Evolutionary conservation across 2,329 filamentous ascomycete genomes (phyloP), one percentile per base, ranked within the genome.

Genomic region (Cladosporium colombiae): DNA sequence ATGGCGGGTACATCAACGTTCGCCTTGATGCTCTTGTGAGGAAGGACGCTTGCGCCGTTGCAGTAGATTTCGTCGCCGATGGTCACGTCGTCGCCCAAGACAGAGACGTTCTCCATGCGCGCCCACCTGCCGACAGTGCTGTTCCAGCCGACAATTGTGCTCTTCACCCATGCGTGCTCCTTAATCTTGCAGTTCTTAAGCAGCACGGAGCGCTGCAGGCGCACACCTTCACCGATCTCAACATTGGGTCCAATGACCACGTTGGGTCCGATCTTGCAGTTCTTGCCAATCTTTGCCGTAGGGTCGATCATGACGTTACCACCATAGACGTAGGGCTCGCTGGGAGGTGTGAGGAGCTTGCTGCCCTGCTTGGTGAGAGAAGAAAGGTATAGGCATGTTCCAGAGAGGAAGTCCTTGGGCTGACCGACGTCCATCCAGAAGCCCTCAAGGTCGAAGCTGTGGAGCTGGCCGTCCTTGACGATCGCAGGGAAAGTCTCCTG

Each of bases 401-500:
- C 94, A 25, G 91, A 92, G 65, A 99, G 85, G 87, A 98, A 99
- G 78, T 99, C 94, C 84, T 98, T 99, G 73, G 94, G 94, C 82
- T 99, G 94, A 74, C 94, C 94, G 70, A 99, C 92, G 74, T 98
- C 94, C 94, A 98, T 98, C 94, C 94, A 98, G 88, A 96, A 98
- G 73, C 94, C 93, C 72, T 97, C 93, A 33, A 98, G 88, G 78
- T 98, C 94, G 78, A 96, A 97, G 1, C 92, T 97, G 85, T 98
- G 94, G 69, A 98, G 84, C 80, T 94, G 87, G 70, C 92, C 92
- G 74, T 97, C 94, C 74, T 86, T 88, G 81, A 91, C 91, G 79
- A 98, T 95, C 73, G 92, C 88, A 56, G 94, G 94, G 91, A 99
- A 99, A 37, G 93, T 97, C 84, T 98, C 95, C 83, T 98, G 94